Evolutionary conservation across 2,329 filamentous ascomycete genomes (phyloP), one percentile per base, ranked within the genome.

Genomic region (Fonsecaea erecta): DNA sequence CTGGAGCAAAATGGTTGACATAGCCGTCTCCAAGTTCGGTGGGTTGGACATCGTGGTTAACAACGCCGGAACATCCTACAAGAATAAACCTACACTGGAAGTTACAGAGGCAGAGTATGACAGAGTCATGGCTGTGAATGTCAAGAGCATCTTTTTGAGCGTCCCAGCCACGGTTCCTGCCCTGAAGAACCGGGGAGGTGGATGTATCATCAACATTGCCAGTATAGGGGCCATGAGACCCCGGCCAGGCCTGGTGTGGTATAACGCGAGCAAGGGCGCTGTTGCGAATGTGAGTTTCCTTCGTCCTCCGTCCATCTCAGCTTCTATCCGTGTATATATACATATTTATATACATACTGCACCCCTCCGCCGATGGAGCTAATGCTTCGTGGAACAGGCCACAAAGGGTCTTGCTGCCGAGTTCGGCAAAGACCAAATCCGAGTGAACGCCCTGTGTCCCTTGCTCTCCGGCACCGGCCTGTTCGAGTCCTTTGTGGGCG

Each of bases 381-480:
- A 48, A 30, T 52, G 32, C 14, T n/a, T 24, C 56, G 24, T 5
- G 26, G 18, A 0, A 48, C 37, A 71, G 68, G 86, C 85, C 12
- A 88, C 86, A 1, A 88, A 87, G 77, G 85, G 85, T 71, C 78
- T 83, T 24, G 81, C 81, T 14, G 75, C 79, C 21, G 81, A 83
- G 73, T 83, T 79, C 79, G 81, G 81, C 59, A 69, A 69, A 55
- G 78, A 81, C 71, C 77, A 79, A 60, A 82, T 83, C 69, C 79
- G 81, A 32, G 79, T 82, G 71, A 83, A 82, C 73, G 81, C 80
- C 48, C 76, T 82, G 58, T 90, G 87, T 55, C 90, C 89, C 0
- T 82, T 91, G 0, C 80, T 91, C 0, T 88, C 86, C 1, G 85
- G 82, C 14, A 92, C 90, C 0, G 87, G 86, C 1, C 81, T 92